Conservation (phyloP, 1,284 basidiomycete genomes). For the Coniferiporia sulphurascens region DNA sequence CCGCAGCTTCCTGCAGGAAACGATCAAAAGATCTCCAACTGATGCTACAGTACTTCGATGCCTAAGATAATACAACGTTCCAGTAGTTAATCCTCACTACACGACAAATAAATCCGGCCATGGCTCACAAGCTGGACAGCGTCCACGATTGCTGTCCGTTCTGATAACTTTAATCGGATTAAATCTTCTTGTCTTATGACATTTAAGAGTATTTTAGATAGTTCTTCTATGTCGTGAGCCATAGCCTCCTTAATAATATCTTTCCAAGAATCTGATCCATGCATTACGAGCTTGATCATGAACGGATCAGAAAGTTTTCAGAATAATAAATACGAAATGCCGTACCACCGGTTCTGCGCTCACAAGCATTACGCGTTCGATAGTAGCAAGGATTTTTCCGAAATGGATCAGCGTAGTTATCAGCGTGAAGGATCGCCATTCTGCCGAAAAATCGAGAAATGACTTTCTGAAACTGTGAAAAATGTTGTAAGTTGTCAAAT, state of each 20-base stretch:
- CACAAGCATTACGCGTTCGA: background rate
- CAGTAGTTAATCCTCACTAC: background rate
- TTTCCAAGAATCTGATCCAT: background rate
- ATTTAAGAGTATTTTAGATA: background rate
- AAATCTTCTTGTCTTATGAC: background rate
- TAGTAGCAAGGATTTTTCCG: background rate
- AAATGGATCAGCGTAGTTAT: background rate
- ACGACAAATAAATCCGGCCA: background rate
- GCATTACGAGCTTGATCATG: background rate
- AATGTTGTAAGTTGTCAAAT: background rate
- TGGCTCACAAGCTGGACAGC: constrained; percentile 4
- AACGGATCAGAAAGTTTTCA: background rate
- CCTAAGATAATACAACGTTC: background rate
- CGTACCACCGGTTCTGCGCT: background rate
- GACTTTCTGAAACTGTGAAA: background rate
- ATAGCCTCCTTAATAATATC: constrained; percentile 1
- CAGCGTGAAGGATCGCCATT: background rate
- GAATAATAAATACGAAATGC: background rate
- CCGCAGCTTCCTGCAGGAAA: background rate
- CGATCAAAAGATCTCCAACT: background rate
- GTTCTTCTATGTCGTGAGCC: background rate
- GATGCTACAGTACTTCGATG: background rate
- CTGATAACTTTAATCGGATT: background rate
- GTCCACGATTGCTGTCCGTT: background rate
- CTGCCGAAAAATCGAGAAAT: background rate